Conservation (phyloP, 2,329 filamentous ascomycete genomes). For the Lachnellula subtilissima region DNA sequence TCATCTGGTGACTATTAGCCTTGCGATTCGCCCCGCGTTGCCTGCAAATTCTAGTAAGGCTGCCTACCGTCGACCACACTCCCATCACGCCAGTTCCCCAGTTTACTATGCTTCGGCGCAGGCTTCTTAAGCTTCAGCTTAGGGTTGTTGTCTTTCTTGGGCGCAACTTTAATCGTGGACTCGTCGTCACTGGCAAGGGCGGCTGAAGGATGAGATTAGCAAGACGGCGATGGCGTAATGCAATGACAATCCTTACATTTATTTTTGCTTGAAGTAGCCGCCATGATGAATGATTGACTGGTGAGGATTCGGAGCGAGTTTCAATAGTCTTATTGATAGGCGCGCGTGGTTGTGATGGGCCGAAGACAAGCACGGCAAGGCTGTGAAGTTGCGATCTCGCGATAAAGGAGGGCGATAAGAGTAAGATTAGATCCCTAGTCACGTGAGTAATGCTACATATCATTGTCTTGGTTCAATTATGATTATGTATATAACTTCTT, state of each 20-base stretch:
- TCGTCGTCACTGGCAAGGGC: slow-evolving; percentile 43
- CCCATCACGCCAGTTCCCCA: slow-evolving; percentile 69
- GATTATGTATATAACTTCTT: too few species aligned
- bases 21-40: neutral
- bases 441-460: neutral
- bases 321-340: neutral
- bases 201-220: slow-evolving; percentile 4
- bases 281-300: neutral
- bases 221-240: neutral
- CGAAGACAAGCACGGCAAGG: neutral
- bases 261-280: neutral
- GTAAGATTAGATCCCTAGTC: neutral
- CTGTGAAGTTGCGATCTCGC: neutral
- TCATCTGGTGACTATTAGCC: slow-evolving; percentile 38
- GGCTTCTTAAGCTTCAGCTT: slow-evolving; percentile 60
- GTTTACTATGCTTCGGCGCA: slow-evolving; percentile 57
- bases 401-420: neutral
- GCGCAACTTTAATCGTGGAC: slow-evolving; percentile 58
- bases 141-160: slow-evolving; percentile 32
- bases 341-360: neutral
- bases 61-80: slow-evolving; percentile 55
- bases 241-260: neutral
- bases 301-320: neutral
- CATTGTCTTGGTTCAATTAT: too few species aligned
- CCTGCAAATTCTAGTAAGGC: too few species aligned